Evolutionary conservation across 2,329 filamentous ascomycete genomes (phyloP), one percentile per base, ranked within the genome.

Genomic region (Fusarium napiforme): DNA sequence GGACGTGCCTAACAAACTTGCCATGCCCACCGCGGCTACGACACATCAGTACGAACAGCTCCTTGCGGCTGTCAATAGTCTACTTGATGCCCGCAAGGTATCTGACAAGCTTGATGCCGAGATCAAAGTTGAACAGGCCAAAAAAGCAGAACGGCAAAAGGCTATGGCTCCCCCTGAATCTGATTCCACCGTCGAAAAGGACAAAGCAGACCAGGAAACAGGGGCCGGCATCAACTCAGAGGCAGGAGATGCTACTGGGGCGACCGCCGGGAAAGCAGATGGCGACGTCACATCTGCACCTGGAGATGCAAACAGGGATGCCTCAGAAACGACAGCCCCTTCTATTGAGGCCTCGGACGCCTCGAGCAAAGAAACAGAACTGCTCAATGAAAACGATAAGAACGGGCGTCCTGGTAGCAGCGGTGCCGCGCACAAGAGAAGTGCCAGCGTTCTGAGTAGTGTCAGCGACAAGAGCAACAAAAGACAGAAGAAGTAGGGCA

Each of bases 371-470:
- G 67, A 60, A 26, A 74, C 60, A 26, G 73, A 73, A 49, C 73
- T 69, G 37, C 69, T 72, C n/a, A 67, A 39, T 12, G 72, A 76
- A 36, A 66, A 77, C n/a, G 81, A 79, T 42, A 83, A 77, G 72
- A 75, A 72, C 21, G 67, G 62, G 16, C 78, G 82, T 49, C 83
- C 83, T 4, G 80, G 78, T 19, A 85, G 83, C 70, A 85, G 84
- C 69, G 79, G 83, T 46, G 80, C 79, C 14, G 76, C 82, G 1
- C 91, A 93, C 72, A 97, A 97, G 84, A 89, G 94, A 67, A 96
- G 94, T 79, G 93, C 93, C 3, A 97, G 94, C 80, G 93, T 95
- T 37, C 81, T 97, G 60, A 96, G 93, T 80, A 85, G 86, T 21
- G 84, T 84, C 10, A 94, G 92, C 79, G 91, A 94, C 67, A 89